These are phyloP conservation scores for Saccharomyces mikatae DNA, from an alignment of 805 yeast species.

Conservation along the genomic window DNA sequence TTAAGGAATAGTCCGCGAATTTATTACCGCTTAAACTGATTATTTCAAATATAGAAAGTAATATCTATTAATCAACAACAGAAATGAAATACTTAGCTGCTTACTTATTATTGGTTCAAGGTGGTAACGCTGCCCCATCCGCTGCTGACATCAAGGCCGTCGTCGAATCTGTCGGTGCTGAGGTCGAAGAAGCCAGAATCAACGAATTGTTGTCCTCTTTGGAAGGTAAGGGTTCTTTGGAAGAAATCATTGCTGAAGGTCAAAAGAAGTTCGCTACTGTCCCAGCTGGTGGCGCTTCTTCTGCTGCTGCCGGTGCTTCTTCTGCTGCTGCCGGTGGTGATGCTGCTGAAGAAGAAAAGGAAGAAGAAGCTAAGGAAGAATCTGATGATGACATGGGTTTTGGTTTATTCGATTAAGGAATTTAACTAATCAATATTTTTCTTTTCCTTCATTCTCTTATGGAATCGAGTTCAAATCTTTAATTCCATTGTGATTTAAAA, in stretches of 20 bases:
- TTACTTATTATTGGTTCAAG: conserved; percentile 80
- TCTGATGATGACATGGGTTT: conserved; percentile 80
- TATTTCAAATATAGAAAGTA: conserved; percentile 22
- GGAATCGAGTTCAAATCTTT: not conserved
- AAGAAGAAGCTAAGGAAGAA: conserved; percentile 51
- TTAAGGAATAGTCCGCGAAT: conserved; percentile 34
- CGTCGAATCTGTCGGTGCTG: conserved; percentile 70
- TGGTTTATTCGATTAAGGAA: conserved; percentile 72
- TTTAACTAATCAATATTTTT: conserved; percentile 29
- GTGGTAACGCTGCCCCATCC: conserved; percentile 78
- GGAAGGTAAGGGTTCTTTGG: conserved; percentile 63
- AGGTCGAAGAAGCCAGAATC: conserved; percentile 71
- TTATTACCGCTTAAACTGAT: conserved; percentile 32
- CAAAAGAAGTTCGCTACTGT: conserved; percentile 71
- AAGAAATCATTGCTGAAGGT: conserved; percentile 74
- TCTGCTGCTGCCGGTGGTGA: conserved; percentile 4
- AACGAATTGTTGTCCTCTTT: conserved; percentile 62
- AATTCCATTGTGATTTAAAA: not conserved
- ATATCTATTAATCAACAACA: not conserved
- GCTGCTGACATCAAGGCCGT: conserved; percentile 67
- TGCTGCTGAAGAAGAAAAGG: conserved; percentile 50
- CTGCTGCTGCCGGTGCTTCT: conserved; percentile 4
- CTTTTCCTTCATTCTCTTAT: conserved; percentile 1
- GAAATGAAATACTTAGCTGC: conserved; percentile 87
- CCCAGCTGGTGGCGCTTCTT: conserved; percentile 73